These are phyloP conservation scores for Globisporangium cederbergense DNA, from an alignment of 352 stramenopile species.

Conservation along the genomic window DNA sequence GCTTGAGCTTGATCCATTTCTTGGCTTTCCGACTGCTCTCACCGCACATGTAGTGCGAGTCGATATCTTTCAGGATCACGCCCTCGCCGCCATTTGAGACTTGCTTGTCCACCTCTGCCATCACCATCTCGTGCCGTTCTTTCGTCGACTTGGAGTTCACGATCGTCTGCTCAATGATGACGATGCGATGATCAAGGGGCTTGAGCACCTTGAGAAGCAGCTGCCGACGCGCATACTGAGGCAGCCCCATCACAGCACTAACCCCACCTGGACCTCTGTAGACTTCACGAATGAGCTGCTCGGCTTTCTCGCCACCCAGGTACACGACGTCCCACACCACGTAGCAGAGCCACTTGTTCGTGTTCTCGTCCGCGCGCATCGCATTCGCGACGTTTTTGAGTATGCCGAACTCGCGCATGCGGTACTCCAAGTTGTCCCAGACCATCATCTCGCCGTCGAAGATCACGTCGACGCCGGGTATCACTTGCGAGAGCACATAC, in stretches of 20 bases:
- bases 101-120: conserved; percentile 75
- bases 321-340: conserved; percentile 86
- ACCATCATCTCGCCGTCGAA: conserved; percentile 89
- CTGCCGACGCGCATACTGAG: conserved; percentile 51
- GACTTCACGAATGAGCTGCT: conserved; percentile 59
- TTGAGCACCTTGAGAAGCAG: conserved; percentile 65
- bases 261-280: conserved; percentile 55
- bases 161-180: conserved; percentile 78
- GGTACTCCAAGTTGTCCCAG: conserved; percentile 81
- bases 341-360: conserved; percentile 78
- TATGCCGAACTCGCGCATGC: conserved; percentile 71
- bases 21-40: conserved; percentile 75
- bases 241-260: conserved; percentile 71
- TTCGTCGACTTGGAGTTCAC: conserved; percentile 73
- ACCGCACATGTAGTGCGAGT: conserved; percentile 87
- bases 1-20: conserved; percentile 87
- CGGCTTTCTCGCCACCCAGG: conserved; percentile 40
- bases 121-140: conserved; percentile 74
- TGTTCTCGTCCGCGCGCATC: conserved; percentile 42
- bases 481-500: conserved; percentile 60
- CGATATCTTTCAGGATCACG: conserved; percentile 83
- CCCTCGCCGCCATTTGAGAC: conserved; percentile 75
- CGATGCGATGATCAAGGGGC: conserved; percentile 67
- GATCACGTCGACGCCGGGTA: conserved; percentile 61
- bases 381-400: conserved; percentile 79